Evolutionary conservation across 2,329 filamentous ascomycete species (phyloP).

Genomic region (Phaeosphaeriaceae sp.): DNA sequence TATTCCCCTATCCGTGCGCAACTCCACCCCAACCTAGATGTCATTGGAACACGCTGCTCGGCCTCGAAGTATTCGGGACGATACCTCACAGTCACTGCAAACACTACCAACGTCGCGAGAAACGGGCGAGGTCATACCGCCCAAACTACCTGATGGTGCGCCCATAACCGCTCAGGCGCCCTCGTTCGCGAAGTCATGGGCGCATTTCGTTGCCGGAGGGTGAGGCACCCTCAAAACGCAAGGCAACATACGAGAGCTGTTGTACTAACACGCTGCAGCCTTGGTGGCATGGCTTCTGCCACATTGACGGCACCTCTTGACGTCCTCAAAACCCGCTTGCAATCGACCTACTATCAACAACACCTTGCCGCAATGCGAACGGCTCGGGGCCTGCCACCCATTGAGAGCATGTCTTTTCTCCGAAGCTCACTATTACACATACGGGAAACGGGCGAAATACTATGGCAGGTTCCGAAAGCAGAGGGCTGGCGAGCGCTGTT

Average conservation of each 20-base stretch:
- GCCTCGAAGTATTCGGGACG: slow-evolving; percentile 38
- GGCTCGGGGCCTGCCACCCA: slow-evolving; percentile 62
- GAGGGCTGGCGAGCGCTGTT: slow-evolving; percentile 90
- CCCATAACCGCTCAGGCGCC: slow-evolving; percentile 47
- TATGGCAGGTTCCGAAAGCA: slow-evolving; percentile 77
- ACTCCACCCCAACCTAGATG: slow-evolving; percentile 35
- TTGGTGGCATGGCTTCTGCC: slow-evolving; percentile 89
- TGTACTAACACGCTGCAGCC: slow-evolving; percentile 57
- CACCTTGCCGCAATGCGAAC: slow-evolving; percentile 74
- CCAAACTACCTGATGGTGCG: slow-evolving; percentile 50
- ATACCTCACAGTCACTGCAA: slow-evolving; percentile 33
- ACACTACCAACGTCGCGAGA: slow-evolving; percentile 60
- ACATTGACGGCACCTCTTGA: slow-evolving; percentile 94
- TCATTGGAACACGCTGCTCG: slow-evolving; percentile 42
- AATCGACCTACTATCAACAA: slow-evolving; percentile 92
- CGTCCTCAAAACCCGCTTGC: slow-evolving; percentile 89
- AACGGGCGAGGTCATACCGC: slow-evolving; percentile 63
- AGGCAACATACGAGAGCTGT: not conserved
- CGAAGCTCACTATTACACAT: slow-evolving; percentile 77
- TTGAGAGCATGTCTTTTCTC: slow-evolving; percentile 66
- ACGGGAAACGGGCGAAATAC: slow-evolving; percentile 83
- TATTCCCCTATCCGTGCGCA: slow-evolving; percentile 7
- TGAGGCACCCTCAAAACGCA: slow-evolving; percentile 50
- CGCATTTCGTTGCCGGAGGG: slow-evolving; percentile 91
- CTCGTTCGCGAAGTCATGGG: slow-evolving; percentile 77